Evolutionary conservation across 352 stramenopile genomes (phyloP).

Genomic region (Pythium aristosporum): DNA sequence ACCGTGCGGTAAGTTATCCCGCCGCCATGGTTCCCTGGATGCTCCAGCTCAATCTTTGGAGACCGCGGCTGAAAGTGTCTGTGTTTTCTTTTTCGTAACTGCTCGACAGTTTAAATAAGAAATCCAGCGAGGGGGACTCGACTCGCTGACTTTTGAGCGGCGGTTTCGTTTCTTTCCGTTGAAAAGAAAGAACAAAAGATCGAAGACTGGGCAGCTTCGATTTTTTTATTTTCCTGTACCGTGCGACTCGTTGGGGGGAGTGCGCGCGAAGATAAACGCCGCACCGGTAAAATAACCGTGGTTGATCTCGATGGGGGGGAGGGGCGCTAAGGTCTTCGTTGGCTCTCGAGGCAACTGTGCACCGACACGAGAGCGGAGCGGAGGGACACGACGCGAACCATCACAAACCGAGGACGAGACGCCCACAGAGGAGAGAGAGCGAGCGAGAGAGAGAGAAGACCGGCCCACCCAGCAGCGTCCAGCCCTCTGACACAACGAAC

Average conservation of each 20-base stretch:
- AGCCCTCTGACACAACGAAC: too few species aligned
- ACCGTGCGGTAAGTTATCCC: not conserved
- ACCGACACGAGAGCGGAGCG: too few species aligned
- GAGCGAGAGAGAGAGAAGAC: too few species aligned
- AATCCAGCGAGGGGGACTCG: too few species aligned
- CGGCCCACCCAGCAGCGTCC: too few species aligned
- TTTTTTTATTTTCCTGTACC: constrained; percentile 8
- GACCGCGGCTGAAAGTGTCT: constrained; percentile 1
- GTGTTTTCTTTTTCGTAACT: constrained; percentile 21
- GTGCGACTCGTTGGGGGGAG: not conserved
- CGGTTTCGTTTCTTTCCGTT: constrained; percentile 21
- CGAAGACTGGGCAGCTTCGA: not conserved
- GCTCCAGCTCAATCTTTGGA: not conserved
- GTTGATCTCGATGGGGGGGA: constrained; percentile 4
- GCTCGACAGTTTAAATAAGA: not conserved
- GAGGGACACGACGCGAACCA: too few species aligned
- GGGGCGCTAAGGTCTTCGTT: not conserved
- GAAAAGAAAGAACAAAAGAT: constrained; percentile 30
- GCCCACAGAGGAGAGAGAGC: too few species aligned
- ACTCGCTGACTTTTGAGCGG: constrained; percentile 14
- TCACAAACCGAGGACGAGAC: too few species aligned
- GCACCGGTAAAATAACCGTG: not conserved
- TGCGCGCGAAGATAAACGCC: constrained; percentile 3
- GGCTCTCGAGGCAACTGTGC: too few species aligned
- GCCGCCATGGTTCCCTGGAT: not conserved